Conservation (phyloP, 805 yeast genomes). For the Starmerella vaccinii region DNA sequence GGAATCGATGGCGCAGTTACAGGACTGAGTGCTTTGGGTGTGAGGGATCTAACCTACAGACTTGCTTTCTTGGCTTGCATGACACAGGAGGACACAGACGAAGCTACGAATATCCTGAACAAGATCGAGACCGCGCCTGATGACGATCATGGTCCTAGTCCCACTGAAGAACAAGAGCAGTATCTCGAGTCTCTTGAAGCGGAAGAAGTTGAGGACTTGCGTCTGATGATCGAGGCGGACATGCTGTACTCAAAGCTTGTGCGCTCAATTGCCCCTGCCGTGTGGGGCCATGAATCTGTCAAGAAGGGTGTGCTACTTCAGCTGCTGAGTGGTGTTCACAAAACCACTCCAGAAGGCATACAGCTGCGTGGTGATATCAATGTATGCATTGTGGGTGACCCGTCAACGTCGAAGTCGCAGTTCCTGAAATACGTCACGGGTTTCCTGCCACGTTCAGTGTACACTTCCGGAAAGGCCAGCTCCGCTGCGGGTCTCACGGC, state of each 20-base stretch:
- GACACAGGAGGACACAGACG: conserved; percentile 50
- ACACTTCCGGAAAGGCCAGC: conserved; percentile 96
- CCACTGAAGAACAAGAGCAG: conserved; percentile 66
- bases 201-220: conserved; percentile 73
- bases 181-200: conserved; percentile 69
- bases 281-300: conserved; percentile 88
- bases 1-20: conserved; percentile 74
- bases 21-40: conserved; percentile 88
- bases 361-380: conserved; percentile 93
- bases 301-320: conserved; percentile 87
- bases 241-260: conserved; percentile 77
- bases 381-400: conserved; percentile 94
- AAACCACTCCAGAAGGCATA: conserved; percentile 85
- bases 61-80: conserved; percentile 87
- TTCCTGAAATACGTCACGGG: conserved; percentile 85
- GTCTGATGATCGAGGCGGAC: conserved; percentile 81
- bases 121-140: conserved; percentile 26
- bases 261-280: conserved; percentile 87
- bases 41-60: conserved; percentile 82
- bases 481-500: conserved; percentile 99
- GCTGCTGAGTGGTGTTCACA: conserved; percentile 91
- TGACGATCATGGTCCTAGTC: conserved; percentile 34
- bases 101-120: conserved; percentile 13
- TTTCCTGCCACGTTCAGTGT: conserved; percentile 87
- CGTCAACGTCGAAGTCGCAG: conserved; percentile 94